phyloP scores from a whole-genome alignment of 805 yeast genomes.

The Saccharomycopsis babjevae region DNA sequence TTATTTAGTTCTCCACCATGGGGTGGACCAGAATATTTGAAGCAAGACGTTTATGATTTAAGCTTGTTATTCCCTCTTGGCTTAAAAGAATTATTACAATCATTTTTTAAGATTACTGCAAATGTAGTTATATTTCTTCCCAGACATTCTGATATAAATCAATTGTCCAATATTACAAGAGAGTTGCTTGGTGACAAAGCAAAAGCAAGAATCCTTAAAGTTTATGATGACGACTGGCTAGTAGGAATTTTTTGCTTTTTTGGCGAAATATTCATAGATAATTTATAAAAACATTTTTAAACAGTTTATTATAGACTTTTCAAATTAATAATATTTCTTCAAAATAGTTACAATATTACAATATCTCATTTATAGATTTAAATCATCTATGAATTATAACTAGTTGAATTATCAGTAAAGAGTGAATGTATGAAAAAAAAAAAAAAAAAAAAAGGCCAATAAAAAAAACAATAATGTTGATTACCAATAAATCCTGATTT shows the following conservation, averaged over 20 bases:
- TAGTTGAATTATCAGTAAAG: too few species aligned
- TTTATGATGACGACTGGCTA: slow-evolving; percentile 31
- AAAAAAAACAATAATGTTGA: too few species aligned
- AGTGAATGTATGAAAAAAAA: too few species aligned
- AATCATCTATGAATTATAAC: too few species aligned
- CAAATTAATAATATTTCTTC: too few species aligned
- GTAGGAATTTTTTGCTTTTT: slow-evolving; percentile 53
- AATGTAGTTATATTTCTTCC: slow-evolving; percentile 58
- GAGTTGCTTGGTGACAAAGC: slow-evolving; percentile 35
- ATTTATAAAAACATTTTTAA: neutral
- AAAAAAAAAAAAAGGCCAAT: too few species aligned
- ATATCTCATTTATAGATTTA: too few species aligned
- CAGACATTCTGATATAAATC: slow-evolving; percentile 43
- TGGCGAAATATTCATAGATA: slow-evolving; percentile 32
- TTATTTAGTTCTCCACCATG: slow-evolving; percentile 79
- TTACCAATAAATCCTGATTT: too few species aligned
- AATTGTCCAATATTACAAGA: slow-evolving; percentile 38
- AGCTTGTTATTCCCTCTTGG: slow-evolving; percentile 38
- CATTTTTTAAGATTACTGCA: slow-evolving; percentile 31
- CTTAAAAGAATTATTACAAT: slow-evolving; percentile 34
- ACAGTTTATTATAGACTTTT: too few species aligned
- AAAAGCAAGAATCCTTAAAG: slow-evolving; percentile 36
- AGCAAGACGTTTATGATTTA: slow-evolving; percentile 36
- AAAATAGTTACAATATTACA: too few species aligned
- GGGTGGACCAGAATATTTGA: slow-evolving; percentile 66